These are phyloP conservation scores for Suillus americanus DNA, from an alignment of 768 basidiomycete genomes.

Conservation along the genomic window DNA sequence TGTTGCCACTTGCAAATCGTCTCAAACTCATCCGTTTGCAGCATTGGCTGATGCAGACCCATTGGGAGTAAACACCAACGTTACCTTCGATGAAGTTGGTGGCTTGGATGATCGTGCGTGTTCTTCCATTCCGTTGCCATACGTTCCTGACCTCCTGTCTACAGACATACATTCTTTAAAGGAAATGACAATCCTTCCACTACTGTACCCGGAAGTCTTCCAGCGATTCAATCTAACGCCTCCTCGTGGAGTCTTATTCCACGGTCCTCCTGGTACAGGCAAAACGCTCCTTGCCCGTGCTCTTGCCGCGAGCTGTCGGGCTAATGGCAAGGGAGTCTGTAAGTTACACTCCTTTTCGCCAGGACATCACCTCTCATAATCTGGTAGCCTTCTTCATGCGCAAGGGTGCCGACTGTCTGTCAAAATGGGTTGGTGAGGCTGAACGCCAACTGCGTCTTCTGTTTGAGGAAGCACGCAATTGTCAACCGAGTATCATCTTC, in stretches of 20 bases:
- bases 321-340: conserved; percentile 87
- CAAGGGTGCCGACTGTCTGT: conserved; percentile 96
- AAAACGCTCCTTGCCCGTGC: conserved; percentile 94
- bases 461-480: conserved; percentile 92
- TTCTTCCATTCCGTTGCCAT: background rate
- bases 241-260: conserved; percentile 94
- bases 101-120: conserved; percentile 88
- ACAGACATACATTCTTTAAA: conserved; percentile 94
- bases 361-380: background rate
- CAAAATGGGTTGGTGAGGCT: conserved; percentile 99
- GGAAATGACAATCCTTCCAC: conserved; percentile 96
- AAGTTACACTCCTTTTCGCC: conserved; percentile 31
- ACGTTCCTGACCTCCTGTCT: conserved; percentile 2
- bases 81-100: conserved; percentile 96
- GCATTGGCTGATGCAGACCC: conserved; percentile 95
- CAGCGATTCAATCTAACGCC: conserved; percentile 92
- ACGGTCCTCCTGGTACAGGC: conserved; percentile 98
- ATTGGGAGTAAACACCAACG: conserved; percentile 86
- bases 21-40: conserved; percentile 26
- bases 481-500: conserved; percentile 97
- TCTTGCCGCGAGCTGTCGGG: conserved; percentile 87
- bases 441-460: conserved; percentile 92
- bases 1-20: conserved; percentile 15
- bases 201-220: conserved; percentile 96
- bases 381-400: conserved; percentile 96